Evolutionary conservation across 768 basidiomycete species (phyloP).

Genomic region (Pulveroboletus sp.): DNA sequence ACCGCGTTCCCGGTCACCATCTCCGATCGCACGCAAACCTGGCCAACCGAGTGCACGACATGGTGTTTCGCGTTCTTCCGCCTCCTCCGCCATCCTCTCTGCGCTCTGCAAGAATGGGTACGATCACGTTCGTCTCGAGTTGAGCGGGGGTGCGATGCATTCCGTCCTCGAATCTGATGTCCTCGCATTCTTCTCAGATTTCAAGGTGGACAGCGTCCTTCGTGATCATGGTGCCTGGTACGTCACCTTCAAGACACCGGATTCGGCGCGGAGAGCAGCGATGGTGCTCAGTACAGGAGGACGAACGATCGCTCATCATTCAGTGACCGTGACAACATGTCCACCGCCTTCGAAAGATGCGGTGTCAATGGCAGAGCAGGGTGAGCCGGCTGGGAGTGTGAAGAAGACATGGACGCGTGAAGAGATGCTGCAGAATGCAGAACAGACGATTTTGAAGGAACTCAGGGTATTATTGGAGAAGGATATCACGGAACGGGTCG

Average conservation of each 20-base stretch:
- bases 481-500: constrained; percentile 60
- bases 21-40: constrained; percentile 39
- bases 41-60: constrained; percentile 28
- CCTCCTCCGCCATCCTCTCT: constrained; percentile 26
- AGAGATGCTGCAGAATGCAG: constrained; percentile 52
- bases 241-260: constrained; percentile 65
- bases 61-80: constrained; percentile 16
- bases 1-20: constrained; percentile 35
- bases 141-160: constrained; percentile 40
- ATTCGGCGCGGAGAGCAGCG: constrained; percentile 61
- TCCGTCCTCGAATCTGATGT: constrained; percentile 65
- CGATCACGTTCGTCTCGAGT: constrained; percentile 62
- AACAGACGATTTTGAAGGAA: constrained; percentile 53
- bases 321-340: constrained; percentile 50
- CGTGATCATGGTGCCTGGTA: constrained; percentile 73
- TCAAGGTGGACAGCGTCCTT: constrained; percentile 68
- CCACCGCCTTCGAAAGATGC: constrained; percentile 33
- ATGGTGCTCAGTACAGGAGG: constrained; percentile 52
- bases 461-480: constrained; percentile 52
- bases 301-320: constrained; percentile 54
- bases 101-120: constrained; percentile 57
- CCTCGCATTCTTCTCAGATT: constrained; percentile 60
- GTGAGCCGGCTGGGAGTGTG: constrained; percentile 26
- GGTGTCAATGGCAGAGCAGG: constrained; percentile 28
- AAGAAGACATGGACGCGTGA: constrained; percentile 49